Evolutionary conservation across 495 filamentous ascomycete species (phyloP), one percentile per base, ranked within the genome.

Genomic region (Lepraria neglecta): DNA sequence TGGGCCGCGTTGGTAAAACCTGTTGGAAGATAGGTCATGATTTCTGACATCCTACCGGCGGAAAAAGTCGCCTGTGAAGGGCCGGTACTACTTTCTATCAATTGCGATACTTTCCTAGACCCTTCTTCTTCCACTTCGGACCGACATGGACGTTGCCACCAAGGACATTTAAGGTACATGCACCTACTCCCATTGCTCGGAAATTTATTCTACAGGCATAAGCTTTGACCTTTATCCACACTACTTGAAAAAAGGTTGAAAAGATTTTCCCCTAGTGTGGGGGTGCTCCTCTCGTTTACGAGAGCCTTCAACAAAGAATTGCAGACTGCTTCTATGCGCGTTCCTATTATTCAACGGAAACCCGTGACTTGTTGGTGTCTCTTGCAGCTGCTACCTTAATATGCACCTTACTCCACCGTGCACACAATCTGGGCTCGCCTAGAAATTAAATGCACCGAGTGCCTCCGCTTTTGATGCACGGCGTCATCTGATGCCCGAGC

Each of bases 191-290:
- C 40, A 52, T 28, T 27, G 9, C 4, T 61, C 59, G 59, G 59
- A 30, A 56, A 21, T 38, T 56, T 61, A 28, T 45, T 38, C 50
- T 27, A 55, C 42, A 54, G 48, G 35, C 38, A 42, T 53, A 42
- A 56, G 51, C 59, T 56, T 54, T 45, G 42, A 61, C 50, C 51
- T 61, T 61, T 10, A 11, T 24, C 27, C 21, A 19, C 51, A 35
- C 30, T 54, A 54, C 12, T 38, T 9, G n/a, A 15, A 56, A 35
- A 40, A 35, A 27, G 21, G 24, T 42, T 46, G 35, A 47, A 44
- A 47, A 56, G 50, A 24, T 35, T 24, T 43, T 52, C 38, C 40
- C 51, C n/a, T 56, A 56, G 54, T 44, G 54, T 56, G 56, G 56
- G 56, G 56, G 42, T 59, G n/a, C 15, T 48, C 30, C 30, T 31